These are phyloP conservation scores for Phytophthora palmivora DNA, from an alignment of 352 stramenopile species.

Conservation along the genomic window DNA sequence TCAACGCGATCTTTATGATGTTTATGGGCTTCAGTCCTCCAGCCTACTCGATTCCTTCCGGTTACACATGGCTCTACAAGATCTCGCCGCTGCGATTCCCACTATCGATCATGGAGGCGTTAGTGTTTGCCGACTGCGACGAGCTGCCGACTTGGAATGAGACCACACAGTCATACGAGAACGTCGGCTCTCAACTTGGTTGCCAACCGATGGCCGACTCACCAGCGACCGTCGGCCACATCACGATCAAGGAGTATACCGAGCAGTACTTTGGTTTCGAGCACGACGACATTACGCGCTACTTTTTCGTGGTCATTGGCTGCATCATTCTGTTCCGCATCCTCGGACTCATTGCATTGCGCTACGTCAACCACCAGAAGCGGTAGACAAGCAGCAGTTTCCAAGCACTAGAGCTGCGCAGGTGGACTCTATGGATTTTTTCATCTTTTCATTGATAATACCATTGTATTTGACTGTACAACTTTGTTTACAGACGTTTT, in stretches of 20 bases:
- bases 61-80: slow-evolving; percentile 24
- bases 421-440: slow-evolving; percentile 26
- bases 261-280: slow-evolving; percentile 38
- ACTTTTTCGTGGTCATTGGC: slow-evolving; percentile 32
- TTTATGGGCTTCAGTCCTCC: slow-evolving; percentile 44
- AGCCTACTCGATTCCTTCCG: slow-evolving; percentile 15
- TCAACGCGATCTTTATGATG: slow-evolving; percentile 53
- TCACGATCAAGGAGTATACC: slow-evolving; percentile 39
- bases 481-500: background rate
- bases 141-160: slow-evolving; percentile 29
- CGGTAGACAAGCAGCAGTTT: slow-evolving; percentile 17
- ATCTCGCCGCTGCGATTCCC: slow-evolving; percentile 30
- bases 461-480: slow-evolving; percentile 1
- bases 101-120: slow-evolving; percentile 7
- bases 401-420: background rate
- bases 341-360: slow-evolving; percentile 37
- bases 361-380: slow-evolving; percentile 51
- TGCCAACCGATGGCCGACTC: slow-evolving; percentile 30
- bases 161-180: slow-evolving; percentile 22
- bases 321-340: slow-evolving; percentile 44
- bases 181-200: slow-evolving; percentile 32
- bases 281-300: slow-evolving; percentile 19
- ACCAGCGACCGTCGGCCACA: slow-evolving; percentile 31
- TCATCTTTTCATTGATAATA: slow-evolving; percentile 8
- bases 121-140: background rate